These are phyloP conservation scores for Pseudogymnoascus verrucosus DNA, from an alignment of 2,329 filamentous ascomycete species.

Conservation along the genomic window DNA sequence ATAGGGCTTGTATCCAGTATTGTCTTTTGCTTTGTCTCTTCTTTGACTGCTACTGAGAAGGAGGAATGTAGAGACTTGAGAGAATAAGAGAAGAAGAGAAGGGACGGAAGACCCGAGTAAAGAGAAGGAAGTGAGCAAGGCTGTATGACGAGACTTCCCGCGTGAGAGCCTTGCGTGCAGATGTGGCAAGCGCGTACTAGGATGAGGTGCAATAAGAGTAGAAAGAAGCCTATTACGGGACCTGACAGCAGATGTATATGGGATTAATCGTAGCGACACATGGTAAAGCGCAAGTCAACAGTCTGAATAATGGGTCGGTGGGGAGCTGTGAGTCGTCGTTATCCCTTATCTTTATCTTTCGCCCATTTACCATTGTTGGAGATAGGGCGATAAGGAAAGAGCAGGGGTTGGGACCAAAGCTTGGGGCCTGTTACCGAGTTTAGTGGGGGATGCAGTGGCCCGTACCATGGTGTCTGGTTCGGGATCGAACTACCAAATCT, in stretches of 20 bases:
- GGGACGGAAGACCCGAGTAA: not conserved
- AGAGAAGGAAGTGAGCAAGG: not conserved
- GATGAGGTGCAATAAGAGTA: not conserved
- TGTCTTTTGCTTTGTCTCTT: not conserved
- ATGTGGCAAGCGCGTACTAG: not conserved
- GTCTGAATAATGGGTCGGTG: not conserved
- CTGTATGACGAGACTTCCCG: slow-evolving; percentile 4
- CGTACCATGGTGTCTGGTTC: not conserved
- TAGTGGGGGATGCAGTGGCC: slow-evolving; percentile 1
- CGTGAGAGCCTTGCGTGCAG: not conserved
- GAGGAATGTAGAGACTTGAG: not conserved
- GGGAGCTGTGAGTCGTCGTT: not conserved
- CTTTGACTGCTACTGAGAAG: not conserved
- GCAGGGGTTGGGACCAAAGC: not conserved
- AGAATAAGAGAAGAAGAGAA: not conserved
- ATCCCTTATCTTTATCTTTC: slow-evolving; percentile 1
- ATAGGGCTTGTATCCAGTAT: not conserved
- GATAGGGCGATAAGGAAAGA: not conserved
- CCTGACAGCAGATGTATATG: not conserved
- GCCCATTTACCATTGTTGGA: not conserved
- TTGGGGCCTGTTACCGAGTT: not conserved
- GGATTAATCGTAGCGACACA: not conserved
- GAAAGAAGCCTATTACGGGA: not conserved
- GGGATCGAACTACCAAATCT: not conserved
- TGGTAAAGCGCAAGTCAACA: not conserved